Evolutionary conservation across 441 rosid species (phyloP).

Genomic region (Aleurites moluccanus): DNA sequence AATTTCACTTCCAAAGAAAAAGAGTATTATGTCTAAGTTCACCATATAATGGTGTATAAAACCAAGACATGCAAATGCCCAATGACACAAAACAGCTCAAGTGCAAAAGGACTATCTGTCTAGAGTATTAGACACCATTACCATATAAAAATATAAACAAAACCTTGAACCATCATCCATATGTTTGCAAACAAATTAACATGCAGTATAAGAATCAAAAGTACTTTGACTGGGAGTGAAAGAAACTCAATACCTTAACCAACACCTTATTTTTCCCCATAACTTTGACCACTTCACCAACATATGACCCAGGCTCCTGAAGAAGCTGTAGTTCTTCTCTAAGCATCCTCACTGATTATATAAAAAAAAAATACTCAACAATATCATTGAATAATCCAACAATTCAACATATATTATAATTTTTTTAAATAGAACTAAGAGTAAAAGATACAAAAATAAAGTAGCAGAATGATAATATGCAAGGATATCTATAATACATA

Average conservation of each 20-base stretch:
- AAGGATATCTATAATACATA: neutral
- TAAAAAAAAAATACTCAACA: neutral
- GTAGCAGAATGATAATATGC: too few relatives aligned
- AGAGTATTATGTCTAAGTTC: neutral
- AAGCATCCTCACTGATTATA: constrained; percentile 78
- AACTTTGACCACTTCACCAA: constrained; percentile 97
- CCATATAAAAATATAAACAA: neutral
- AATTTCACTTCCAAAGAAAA: neutral
- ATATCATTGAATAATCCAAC: constrained; percentile 1
- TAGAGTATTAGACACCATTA: neutral
- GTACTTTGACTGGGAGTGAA: neutral
- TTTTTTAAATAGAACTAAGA: neutral
- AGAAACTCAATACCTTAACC: constrained; percentile 64
- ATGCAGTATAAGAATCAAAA: neutral
- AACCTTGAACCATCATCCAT: neutral
- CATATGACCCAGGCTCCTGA: constrained; percentile 99
- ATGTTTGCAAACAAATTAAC: neutral
- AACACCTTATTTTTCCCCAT: constrained; percentile 98
- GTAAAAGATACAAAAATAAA: neutral
- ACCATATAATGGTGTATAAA: neutral
- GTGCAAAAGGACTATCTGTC: neutral
- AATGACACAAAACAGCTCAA: neutral
- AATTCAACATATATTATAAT: neutral
- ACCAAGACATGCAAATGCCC: neutral
- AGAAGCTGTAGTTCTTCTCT: constrained; percentile 94